Evolutionary conservation across 2,329 filamentous ascomycete species (phyloP).

Genomic region (Diatrype stigma): DNA sequence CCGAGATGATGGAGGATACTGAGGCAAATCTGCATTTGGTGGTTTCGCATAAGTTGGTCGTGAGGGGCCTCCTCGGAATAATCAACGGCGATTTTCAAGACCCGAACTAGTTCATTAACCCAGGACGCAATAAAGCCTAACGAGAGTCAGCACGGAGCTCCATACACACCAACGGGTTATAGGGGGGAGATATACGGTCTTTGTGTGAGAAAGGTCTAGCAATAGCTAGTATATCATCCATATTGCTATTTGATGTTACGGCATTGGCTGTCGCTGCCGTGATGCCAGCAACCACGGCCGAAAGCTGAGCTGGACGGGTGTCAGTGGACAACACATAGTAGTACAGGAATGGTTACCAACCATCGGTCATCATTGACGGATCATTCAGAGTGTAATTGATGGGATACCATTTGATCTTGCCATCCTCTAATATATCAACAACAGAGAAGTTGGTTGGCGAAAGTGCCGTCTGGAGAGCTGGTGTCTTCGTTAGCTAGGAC

Average conservation of each 20-base stretch:
- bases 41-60: constrained; percentile 69
- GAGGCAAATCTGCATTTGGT: constrained; percentile 68
- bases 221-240: constrained; percentile 69
- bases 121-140: constrained; percentile 58
- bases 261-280: constrained; percentile 47
- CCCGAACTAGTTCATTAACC: constrained; percentile 62
- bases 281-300: constrained; percentile 58
- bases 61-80: constrained; percentile 72
- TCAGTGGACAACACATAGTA: constrained; percentile 11
- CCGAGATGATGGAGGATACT: constrained; percentile 77
- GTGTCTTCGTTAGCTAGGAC: not conserved
- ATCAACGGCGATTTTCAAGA: constrained; percentile 71
- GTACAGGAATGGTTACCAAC: constrained; percentile 31
- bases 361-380: constrained; percentile 44
- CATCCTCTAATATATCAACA: constrained; percentile 54
- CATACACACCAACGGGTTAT: not conserved
- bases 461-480: constrained; percentile 56
- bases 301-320: constrained; percentile 43
- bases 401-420: constrained; percentile 55
- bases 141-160: not conserved
- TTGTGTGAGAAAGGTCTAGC: constrained; percentile 47
- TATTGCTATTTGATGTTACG: constrained; percentile 44
- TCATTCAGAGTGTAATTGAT: constrained; percentile 47
- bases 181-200: constrained; percentile 27
- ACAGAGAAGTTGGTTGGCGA: constrained; percentile 59